These are phyloP conservation scores for Aegilops tauschii DNA, from an alignment of 176 grass and related monocot genomes.

Conservation along the genomic window DNA sequence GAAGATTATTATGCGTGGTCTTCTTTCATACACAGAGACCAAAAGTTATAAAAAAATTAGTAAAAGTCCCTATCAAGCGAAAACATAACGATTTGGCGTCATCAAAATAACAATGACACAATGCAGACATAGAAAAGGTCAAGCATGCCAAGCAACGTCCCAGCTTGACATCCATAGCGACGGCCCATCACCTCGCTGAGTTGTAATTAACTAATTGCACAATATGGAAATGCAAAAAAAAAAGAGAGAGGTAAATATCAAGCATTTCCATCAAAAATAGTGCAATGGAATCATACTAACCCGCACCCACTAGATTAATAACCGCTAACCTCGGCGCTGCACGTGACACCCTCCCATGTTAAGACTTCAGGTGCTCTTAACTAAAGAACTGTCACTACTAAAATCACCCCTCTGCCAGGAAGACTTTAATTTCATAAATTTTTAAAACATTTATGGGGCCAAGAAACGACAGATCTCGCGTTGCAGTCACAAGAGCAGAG, in stretches of 20 bases:
- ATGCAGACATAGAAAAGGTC: neutral
- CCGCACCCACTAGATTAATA: neutral
- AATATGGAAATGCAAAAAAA: neutral
- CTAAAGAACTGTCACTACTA: neutral
- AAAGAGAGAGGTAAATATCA: no score
- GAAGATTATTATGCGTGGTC: neutral
- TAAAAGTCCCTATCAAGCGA: neutral
- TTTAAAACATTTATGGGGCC: neutral
- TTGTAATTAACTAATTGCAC: neutral
- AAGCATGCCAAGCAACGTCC: neutral
- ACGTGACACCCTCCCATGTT: neutral
- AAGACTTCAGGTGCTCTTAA: neutral
- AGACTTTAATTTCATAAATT: neutral
- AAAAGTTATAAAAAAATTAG: neutral
- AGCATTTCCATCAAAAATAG: neutral
- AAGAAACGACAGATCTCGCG: neutral
- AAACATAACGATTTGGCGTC: neutral
- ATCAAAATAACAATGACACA: neutral
- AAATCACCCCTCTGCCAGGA: neutral
- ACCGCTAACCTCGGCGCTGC: neutral
- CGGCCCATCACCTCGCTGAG: neutral
- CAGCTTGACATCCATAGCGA: neutral
- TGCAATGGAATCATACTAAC: neutral
- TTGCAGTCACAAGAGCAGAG: neutral
- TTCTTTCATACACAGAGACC: neutral